Percentiles rank a stretch among this genome's conserved stretches.
Evolutionary conservation across 179 eudicot species (phyloP).

Genomic region (Drosera spatulata): DNA sequence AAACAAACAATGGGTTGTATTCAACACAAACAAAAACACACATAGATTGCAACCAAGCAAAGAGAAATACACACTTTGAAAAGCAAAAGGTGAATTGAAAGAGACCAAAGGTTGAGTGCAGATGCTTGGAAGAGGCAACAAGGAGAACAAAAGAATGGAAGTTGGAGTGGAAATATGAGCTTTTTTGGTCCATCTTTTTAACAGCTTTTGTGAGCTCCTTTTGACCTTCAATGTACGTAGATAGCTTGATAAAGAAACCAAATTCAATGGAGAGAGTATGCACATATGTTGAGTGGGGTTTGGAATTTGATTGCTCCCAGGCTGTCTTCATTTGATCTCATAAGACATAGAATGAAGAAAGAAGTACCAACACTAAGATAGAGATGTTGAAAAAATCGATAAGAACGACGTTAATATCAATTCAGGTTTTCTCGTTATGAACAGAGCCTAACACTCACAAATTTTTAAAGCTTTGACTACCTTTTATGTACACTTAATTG

Average conservation of each 20-base stretch:
- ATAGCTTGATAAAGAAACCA: neutral
- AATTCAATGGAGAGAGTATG: conserved; percentile 13
- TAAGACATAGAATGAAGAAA: conserved; percentile 5
- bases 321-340: conserved; percentile 41
- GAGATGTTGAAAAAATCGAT: no score
- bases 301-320: conserved; percentile 69
- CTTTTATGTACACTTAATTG: neutral
- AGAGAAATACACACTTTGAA: conserved; percentile 11
- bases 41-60: conserved; percentile 18
- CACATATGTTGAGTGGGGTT: conserved; percentile 42
- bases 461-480: neutral
- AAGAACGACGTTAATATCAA: no score
- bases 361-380: conserved; percentile 4
- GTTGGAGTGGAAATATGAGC: conserved; percentile 14
- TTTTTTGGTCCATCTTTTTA: conserved; percentile 12
- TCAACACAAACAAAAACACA: conserved; percentile 12
- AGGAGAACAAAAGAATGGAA: conserved; percentile 23
- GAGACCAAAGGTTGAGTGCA: conserved; percentile 26
- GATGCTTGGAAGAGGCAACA: conserved; percentile 48
- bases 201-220: conserved; percentile 18
- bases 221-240: neutral
- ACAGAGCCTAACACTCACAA: neutral
- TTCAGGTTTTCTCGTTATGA: no score
- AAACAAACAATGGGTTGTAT: no score
- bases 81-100: conserved; percentile 15